Conservation (phyloP, 2,329 filamentous ascomycete genomes). For the Sporothrix pseudoabietina region DNA sequence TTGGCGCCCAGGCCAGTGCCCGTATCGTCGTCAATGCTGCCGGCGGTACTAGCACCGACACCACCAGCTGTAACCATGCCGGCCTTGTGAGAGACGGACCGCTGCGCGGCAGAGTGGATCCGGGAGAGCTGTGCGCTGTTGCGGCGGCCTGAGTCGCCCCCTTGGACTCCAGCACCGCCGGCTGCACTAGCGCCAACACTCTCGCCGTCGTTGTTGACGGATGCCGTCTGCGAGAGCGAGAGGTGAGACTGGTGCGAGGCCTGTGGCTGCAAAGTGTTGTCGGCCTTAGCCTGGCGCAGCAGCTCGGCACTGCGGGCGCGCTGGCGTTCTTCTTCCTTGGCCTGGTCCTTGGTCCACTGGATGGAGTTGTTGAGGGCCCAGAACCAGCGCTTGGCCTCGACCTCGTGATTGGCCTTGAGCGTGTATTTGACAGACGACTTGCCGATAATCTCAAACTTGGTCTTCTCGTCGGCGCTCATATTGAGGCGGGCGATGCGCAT, state of each 20-base stretch:
- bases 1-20: constrained; percentile 37
- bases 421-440: constrained; percentile 99
- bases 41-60: constrained; percentile 49
- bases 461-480: constrained; percentile 97
- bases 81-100: constrained; percentile 39
- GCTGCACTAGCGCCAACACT: constrained; percentile 58
- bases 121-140: constrained; percentile 52
- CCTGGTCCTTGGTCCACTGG: constrained; percentile 97
- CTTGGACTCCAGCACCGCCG: constrained; percentile 42
- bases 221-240: constrained; percentile 46
- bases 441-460: constrained; percentile 94
- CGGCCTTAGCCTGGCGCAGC: constrained; percentile 76
- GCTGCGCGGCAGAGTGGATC: constrained; percentile 44
- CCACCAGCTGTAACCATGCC: constrained; percentile 42
- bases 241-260: constrained; percentile 36
- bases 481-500: constrained; percentile 94
- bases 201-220: constrained; percentile 49
- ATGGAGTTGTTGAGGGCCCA: constrained; percentile 99
- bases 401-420: constrained; percentile 94
- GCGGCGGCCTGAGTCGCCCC: constrained; percentile 33
- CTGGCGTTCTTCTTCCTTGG: constrained; percentile 81
- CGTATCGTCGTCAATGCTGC: constrained; percentile 52
- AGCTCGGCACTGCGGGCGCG: constrained; percentile 73
- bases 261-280: constrained; percentile 48
- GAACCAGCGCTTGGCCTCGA: constrained; percentile 98